Conservation (phyloP, 306 rosid species). For the Casuarina glauca region DNA sequence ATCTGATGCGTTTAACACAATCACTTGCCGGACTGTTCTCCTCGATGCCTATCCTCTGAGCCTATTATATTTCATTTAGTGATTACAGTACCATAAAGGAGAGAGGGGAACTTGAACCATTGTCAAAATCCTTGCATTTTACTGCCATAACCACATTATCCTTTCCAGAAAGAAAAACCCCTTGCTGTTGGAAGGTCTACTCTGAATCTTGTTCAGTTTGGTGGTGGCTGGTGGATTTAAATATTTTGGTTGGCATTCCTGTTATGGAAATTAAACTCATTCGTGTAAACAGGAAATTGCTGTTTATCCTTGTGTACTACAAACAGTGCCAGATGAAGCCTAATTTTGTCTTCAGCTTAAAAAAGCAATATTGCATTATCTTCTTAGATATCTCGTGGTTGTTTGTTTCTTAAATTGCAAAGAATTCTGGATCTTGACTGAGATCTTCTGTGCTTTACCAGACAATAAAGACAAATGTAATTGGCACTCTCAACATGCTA, state of each 20-base stretch:
- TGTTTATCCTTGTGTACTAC: neutral
- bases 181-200: neutral
- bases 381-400: neutral
- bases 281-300: neutral
- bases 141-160: neutral
- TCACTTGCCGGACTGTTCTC: neutral
- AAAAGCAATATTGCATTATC: neutral
- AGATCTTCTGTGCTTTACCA: conserved; percentile 33
- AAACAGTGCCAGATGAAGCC: neutral
- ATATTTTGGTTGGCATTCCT: neutral
- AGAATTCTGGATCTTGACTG: neutral
- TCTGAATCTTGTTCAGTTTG: neutral
- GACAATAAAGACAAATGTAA: conserved; percentile 96
- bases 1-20: conserved; percentile 3
- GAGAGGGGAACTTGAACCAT: neutral
- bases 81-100: neutral
- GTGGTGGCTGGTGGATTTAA: neutral
- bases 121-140: neutral
- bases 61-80: neutral
- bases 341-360: neutral
- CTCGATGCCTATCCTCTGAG: neutral
- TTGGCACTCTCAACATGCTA: conserved; percentile 95
- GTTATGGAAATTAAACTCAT: neutral
- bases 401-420: neutral
- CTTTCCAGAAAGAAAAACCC: neutral